Base-by-base conservation (phyloP, 345 rosid species). In the Lepidium sativum region DNA sequence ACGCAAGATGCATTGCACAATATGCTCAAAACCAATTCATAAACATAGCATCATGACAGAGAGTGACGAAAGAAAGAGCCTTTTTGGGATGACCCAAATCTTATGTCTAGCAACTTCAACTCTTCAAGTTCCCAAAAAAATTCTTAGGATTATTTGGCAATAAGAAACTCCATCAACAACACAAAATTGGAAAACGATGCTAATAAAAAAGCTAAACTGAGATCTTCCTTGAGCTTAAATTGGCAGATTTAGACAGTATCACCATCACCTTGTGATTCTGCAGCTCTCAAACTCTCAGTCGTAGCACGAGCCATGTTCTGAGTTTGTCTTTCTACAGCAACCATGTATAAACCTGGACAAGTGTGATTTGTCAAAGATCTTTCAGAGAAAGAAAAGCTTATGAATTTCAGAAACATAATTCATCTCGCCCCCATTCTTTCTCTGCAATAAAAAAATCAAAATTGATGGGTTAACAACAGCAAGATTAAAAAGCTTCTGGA, bases 341-440 rank as follows among this genome's bases (percentile, higher is more conserved):
- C 96, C 95, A 86, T 88, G 73, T 86, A 91, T 20, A 88, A 64
- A 67, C 94, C 97, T 91, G 69, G 13, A 42, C 55, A 55, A 42
- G 48, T 61, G 34, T 32, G 12, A 6, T 32, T 4, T 23, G n/a
- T n/a, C 14, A 49, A 27, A 27, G 11, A 15, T 38, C 48, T 49
- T 15, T 35, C 15, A 45, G 17, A 21, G n/a, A 14, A 14, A 56
- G 35, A 60, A 18, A 52, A 69, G 29, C 39, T 54, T 27, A 13
- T 37, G 7, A 42, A 20, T 32, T 9, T 5, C 4, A 29, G 37
- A 31, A 27, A 33, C 25, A 45, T 80, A 11, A 80, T 78, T 69
- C 89, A 86, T 68, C 89, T 73, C 71, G 76, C 59, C 8, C 48
- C 60, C 71, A 66, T 67, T 23, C 17, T 60, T 45, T 5, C 57